Percentiles rank a stretch among this genome's conserved stretches.
Evolutionary conservation across 371 early-diverging fungal genomes (phyloP).

Genomic region (Fennellomyces sp.): DNA sequence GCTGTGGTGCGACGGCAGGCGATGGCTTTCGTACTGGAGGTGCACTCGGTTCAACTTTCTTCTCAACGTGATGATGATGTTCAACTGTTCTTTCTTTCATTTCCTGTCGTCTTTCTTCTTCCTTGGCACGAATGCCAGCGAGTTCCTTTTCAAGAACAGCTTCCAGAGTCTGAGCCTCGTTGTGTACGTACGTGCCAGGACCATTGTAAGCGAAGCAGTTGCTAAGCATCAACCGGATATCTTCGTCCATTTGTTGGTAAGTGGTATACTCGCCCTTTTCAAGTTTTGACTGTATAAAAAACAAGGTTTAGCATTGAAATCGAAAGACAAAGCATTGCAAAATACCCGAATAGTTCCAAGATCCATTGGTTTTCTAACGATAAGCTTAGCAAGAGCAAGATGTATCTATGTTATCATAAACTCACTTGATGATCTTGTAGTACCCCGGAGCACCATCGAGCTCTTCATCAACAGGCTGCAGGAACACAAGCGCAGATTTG

Average conservation of each 20-base stretch:
- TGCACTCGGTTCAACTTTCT: constrained; percentile 16
- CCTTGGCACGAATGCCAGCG: constrained; percentile 30
- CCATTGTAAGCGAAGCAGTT: constrained; percentile 63
- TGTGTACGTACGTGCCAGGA: constrained; percentile 49
- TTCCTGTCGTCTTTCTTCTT: constrained; percentile 19
- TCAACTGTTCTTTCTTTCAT: not conserved
- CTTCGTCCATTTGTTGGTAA: constrained; percentile 65
- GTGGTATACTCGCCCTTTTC: constrained; percentile 58
- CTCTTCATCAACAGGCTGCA: constrained; percentile 67
- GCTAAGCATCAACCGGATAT: constrained; percentile 59
- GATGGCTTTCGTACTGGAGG: not conserved
- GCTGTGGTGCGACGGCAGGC: not conserved
- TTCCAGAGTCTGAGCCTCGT: constrained; percentile 51
- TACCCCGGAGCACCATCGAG: constrained; percentile 57
- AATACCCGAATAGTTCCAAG: constrained; percentile 70
- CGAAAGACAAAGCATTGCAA: not conserved
- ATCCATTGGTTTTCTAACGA: constrained; percentile 95
- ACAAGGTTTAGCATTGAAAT: not conserved
- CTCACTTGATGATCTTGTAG: constrained; percentile 39
- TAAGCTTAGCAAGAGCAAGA: not conserved
- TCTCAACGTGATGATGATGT: constrained; percentile 13
- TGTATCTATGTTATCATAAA: not conserved
- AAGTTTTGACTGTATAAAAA: constrained; percentile 56
- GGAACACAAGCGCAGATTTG: constrained; percentile 61
- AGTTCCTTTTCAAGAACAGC: constrained; percentile 48